These are phyloP conservation scores for Ophiorrhiza pumila DNA, from an alignment of 257 asterid species.

Conservation along the genomic window DNA sequence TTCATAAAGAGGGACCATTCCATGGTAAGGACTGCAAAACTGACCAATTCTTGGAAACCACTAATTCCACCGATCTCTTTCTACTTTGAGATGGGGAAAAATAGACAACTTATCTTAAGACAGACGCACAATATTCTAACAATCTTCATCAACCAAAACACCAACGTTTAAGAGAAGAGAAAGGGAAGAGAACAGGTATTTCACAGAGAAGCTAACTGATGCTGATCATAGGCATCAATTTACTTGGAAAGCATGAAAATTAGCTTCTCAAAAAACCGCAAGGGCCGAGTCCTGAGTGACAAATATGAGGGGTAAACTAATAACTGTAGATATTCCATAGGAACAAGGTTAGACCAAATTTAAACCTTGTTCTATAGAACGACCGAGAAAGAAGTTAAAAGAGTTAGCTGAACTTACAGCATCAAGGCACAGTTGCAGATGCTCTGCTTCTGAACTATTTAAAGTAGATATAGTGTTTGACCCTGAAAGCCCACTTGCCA, in stretches of 20 bases:
- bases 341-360: background rate
- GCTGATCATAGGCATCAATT: background rate
- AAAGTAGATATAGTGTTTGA: conserved; percentile 66
- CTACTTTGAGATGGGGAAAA: background rate
- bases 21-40: background rate
- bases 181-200: background rate
- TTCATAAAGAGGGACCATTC: background rate
- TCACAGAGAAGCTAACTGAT: background rate
- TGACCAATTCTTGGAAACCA: background rate
- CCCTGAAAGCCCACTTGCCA: conserved; percentile 98
- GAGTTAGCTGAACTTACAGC: conserved; percentile 52
- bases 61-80: background rate
- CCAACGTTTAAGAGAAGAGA: background rate
- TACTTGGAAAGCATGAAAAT: background rate
- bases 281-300: background rate
- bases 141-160: background rate
- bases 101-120: background rate
- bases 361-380: background rate
- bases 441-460: conserved; percentile 62
- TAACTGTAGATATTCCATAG: background rate
- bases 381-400: background rate
- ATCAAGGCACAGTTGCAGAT: conserved; percentile 87
- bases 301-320: background rate
- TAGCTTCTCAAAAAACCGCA: background rate
- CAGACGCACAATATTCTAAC: background rate